phyloP scores from a whole-genome alignment of 2,329 filamentous ascomycete genomes.

The Pseudopyricularia javanii region DNA sequence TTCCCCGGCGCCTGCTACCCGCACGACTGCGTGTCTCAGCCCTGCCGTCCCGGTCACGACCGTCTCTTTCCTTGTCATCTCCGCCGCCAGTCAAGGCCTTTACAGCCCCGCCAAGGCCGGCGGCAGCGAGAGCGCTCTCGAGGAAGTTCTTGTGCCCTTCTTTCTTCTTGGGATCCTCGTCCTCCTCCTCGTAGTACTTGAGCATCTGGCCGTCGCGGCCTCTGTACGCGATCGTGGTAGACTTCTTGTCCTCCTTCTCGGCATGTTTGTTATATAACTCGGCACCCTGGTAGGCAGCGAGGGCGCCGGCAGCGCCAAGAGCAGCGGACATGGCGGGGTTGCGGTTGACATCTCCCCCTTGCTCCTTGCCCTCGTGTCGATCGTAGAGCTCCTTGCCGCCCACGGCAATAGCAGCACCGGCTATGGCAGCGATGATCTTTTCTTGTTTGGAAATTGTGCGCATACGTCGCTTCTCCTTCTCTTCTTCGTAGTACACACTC shows the following conservation, averaged over 20 bases:
- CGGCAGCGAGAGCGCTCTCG: conserved; percentile 49
- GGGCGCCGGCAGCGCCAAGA: conserved; percentile 49
- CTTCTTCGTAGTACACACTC: conserved; percentile 40
- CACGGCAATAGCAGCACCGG: conserved; percentile 50
- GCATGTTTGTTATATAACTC: conserved; percentile 51
- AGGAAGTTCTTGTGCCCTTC: conserved; percentile 53
- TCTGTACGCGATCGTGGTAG: conserved; percentile 38
- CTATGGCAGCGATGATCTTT: conserved; percentile 54
- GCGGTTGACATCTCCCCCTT: conserved; percentile 36
- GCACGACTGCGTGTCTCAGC: conserved; percentile 26
- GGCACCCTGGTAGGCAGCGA: conserved; percentile 52
- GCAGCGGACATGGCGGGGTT: conserved; percentile 48
- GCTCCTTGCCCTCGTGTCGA: conserved; percentile 42
- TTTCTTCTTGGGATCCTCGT: conserved; percentile 36
- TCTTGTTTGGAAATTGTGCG: conserved; percentile 49
- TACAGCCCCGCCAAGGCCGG: conserved; percentile 48
- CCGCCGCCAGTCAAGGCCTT: conserved; percentile 43
- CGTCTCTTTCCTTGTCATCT: conserved; percentile 21
- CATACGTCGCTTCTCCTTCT: conserved; percentile 39
- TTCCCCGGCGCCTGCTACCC: conserved; percentile 24
- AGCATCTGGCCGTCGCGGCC: conserved; percentile 37
- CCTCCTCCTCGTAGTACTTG: conserved; percentile 45
- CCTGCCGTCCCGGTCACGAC: conserved; percentile 17
- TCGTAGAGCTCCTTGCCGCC: conserved; percentile 57
- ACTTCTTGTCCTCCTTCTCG: conserved; percentile 39